phyloP scores from a whole-genome alignment of 352 stramenopile genomes.

The Aphanomyces cochlioides region DNA sequence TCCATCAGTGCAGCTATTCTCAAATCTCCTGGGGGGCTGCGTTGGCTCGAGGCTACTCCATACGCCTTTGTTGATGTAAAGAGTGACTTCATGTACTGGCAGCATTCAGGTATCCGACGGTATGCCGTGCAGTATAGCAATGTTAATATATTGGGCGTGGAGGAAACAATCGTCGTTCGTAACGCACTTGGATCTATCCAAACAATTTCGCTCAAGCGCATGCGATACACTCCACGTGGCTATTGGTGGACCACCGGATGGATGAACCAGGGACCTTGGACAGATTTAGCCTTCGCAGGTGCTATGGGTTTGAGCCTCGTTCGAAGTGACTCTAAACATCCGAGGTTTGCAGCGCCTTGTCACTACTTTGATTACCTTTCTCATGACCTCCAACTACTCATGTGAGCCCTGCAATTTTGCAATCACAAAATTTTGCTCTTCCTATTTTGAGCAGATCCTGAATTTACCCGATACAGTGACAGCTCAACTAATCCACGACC shows the following conservation, averaged over 20 bases:
- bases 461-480: no score
- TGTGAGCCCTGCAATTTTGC: conserved; percentile 6
- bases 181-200: conserved; percentile 16
- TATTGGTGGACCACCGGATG: background rate
- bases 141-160: background rate
- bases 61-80: conserved; percentile 1
- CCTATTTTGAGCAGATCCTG: no score
- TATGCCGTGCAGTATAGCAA: conserved; percentile 21
- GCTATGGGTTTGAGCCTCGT: background rate
- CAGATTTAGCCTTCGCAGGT: background rate
- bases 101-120: background rate
- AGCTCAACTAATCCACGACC: background rate
- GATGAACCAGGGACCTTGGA: conserved; percentile 5
- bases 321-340: background rate
- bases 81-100: conserved; percentile 2
- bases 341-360: background rate
- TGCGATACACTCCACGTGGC: background rate
- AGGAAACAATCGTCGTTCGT: conserved; percentile 8
- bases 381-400: background rate
- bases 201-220: conserved; percentile 5
- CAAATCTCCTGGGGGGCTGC: background rate
- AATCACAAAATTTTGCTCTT: no score
- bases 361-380: background rate
- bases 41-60: background rate
- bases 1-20: no score